A percentile compares a stretch with the other conserved stretches of the same genome.
phyloP scores from a whole-genome alignment of 495 filamentous ascomycete species.

The Penicillium daleae region DNA sequence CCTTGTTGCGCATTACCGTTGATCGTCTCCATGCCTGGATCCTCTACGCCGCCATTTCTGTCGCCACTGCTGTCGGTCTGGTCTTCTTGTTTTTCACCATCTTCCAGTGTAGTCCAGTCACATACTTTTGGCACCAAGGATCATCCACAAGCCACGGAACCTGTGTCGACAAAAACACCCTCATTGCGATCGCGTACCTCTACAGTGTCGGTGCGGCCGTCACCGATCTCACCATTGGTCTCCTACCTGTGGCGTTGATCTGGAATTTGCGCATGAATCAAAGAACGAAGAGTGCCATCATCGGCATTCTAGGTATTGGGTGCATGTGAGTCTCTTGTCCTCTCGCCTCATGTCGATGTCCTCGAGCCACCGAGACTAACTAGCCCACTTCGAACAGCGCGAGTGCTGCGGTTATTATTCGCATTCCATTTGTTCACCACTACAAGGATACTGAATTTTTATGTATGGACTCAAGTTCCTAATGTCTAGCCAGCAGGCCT shows the following conservation, averaged over 20 bases:
- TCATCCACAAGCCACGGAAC: constrained; percentile 22
- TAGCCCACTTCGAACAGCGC: constrained; percentile 26
- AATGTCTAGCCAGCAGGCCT: neutral
- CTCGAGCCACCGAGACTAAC: constrained; percentile 10
- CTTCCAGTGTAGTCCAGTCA: constrained; percentile 40
- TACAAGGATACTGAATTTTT: constrained; percentile 37
- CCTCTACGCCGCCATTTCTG: constrained; percentile 34
- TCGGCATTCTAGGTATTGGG: constrained; percentile 36
- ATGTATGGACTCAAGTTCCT: constrained; percentile 21
- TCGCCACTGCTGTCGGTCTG: constrained; percentile 29
- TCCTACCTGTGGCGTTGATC: constrained; percentile 36
- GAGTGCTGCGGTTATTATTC: constrained; percentile 39
- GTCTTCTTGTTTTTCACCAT: constrained; percentile 41
- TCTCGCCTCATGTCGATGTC: constrained; percentile 4
- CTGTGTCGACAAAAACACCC: constrained; percentile 30
- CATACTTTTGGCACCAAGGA: constrained; percentile 39
- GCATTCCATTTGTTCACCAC: constrained; percentile 38
- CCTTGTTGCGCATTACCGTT: constrained; percentile 43
- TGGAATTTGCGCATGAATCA: constrained; percentile 36
- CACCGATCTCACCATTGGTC: constrained; percentile 43
- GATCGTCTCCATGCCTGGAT: constrained; percentile 31
- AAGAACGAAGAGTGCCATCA: constrained; percentile 33
- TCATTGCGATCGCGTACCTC: constrained; percentile 37
- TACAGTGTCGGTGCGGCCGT: constrained; percentile 41
- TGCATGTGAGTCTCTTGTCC: constrained; percentile 34